Evolutionary conservation across 1,284 basidiomycete genomes (phyloP).

Genomic region (Chondrostereum purpureum): DNA sequence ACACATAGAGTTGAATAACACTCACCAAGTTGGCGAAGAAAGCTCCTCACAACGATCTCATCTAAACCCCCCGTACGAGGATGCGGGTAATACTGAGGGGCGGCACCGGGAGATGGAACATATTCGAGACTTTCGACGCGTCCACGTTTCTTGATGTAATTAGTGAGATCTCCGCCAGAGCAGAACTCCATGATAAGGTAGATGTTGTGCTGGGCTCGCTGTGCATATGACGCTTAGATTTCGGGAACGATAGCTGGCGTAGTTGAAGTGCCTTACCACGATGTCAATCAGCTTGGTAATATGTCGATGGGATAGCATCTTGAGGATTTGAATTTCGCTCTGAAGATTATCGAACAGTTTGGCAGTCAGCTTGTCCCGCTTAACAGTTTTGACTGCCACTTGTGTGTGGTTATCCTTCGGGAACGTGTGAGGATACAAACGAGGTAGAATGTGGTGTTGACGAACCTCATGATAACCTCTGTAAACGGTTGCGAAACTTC

Average conservation of each 20-base stretch:
- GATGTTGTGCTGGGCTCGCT: constrained; percentile 91
- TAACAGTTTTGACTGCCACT: constrained; percentile 96
- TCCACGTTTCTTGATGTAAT: constrained; percentile 94
- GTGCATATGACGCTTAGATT: constrained; percentile 4
- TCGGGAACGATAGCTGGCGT: background rate
- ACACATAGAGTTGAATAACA: constrained; percentile 7
- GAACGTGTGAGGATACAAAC: constrained; percentile 10
- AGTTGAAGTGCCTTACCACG: constrained; percentile 65
- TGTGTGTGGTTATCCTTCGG: constrained; percentile 68
- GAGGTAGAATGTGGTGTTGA: constrained; percentile 11
- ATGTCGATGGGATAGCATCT: constrained; percentile 88
- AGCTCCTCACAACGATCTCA: constrained; percentile 87
- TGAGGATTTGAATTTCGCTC: constrained; percentile 96
- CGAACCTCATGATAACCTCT: constrained; percentile 85
- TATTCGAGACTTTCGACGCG: constrained; percentile 83
- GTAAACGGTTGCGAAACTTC: constrained; percentile 95
- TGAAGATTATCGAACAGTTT: constrained; percentile 97
- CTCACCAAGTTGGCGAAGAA: constrained; percentile 86
- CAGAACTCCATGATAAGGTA: constrained; percentile 99
- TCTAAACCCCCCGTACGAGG: constrained; percentile 87
- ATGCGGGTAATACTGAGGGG: constrained; percentile 83
- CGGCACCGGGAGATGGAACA: constrained; percentile 55
- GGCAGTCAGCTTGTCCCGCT: constrained; percentile 79
- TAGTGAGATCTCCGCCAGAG: constrained; percentile 90
- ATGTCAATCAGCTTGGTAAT: constrained; percentile 93